Base-by-base conservation (phyloP, 2,329 filamentous ascomycete genomes). In the Fusarium anthophilum region DNA sequence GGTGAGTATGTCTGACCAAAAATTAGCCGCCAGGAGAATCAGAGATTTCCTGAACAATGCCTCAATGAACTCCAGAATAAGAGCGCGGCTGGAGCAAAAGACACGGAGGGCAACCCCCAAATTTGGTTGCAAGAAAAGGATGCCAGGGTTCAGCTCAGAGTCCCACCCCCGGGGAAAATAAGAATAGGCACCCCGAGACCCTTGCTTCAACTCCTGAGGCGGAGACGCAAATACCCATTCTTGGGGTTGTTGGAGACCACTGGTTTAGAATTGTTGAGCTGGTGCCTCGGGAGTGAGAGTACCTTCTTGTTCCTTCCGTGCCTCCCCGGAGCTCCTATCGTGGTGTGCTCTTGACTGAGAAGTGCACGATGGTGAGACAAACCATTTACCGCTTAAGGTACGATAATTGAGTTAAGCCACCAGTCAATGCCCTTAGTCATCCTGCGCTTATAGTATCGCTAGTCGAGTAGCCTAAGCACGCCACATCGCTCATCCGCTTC, bases 381-480 rank as follows among this genome's bases (percentile, higher is more conserved):
- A 43, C 20, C 20, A 50, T 61, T 41, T 48, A 32, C 54, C 39
- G n/a, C 24, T 14, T 4, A 17, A 56, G 38, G 38, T 57, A 43
- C 50, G 48, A 56, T 20, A 66, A 66, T 18, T 56, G 24, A n/a
- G 37, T 43, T 62, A 30, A 53, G 43, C 15, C 50, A 26, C 58
- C 58, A 60, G 35, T 24, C 26, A 43, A 72, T 66, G 59, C 30
- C 47, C 54, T 74, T 62, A 72, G 67, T 70, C 56, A 75, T 51
- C 38, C 44, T 53, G 41, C 32, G 43, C 22, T 53, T 22, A 54
- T 41, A 64, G 32, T 37, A 22, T 35, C 32, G 28, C 44, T 62
- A 28, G 53, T 37, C 10, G 35, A 41, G n/a, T 45, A 22, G 35
- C 53, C 39, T 32, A 48, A 48, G 50, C 55, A 61, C 47, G 51